These are phyloP conservation scores for Rhizopogon rudus DNA, from an alignment of 768 basidiomycete genomes.

Conservation along the genomic window DNA sequence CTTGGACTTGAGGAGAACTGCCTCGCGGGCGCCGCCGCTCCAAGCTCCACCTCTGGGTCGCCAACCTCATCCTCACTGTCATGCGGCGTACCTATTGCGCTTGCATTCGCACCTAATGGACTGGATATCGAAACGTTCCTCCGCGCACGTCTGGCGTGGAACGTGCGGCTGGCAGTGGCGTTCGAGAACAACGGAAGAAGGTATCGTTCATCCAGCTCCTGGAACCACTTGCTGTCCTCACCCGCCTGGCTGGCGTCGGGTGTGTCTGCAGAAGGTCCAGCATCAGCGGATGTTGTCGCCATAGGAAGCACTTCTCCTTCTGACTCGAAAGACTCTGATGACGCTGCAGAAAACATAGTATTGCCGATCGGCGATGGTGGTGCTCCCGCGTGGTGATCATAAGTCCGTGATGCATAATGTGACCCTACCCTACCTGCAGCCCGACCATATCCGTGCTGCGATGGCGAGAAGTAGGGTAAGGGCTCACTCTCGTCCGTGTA, in stretches of 20 bases:
- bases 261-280: constrained; percentile 9
- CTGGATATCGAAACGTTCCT: constrained; percentile 34
- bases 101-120: constrained; percentile 11
- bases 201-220: constrained; percentile 90
- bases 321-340: constrained; percentile 74
- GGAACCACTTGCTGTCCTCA: constrained; percentile 94
- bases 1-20: constrained; percentile 10
- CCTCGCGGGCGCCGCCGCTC: constrained; percentile 17
- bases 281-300: constrained; percentile 44
- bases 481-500: constrained; percentile 37
- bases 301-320: constrained; percentile 78
- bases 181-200: constrained; percentile 90
- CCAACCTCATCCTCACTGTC: constrained; percentile 38
- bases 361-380: constrained; percentile 15
- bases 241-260: constrained; percentile 23
- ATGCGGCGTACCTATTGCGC: constrained; percentile 26
- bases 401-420: constrained; percentile 50
- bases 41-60: constrained; percentile 42
- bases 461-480: constrained; percentile 28
- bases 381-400: constrained; percentile 56
- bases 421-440: constrained; percentile 44
- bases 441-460: constrained; percentile 22
- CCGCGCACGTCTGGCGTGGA: constrained; percentile 72
- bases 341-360: constrained; percentile 59
- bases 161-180: constrained; percentile 82